Evolutionary conservation across 2,329 filamentous ascomycete genomes (phyloP).

Genomic region (Calonectria naviculata): DNA sequence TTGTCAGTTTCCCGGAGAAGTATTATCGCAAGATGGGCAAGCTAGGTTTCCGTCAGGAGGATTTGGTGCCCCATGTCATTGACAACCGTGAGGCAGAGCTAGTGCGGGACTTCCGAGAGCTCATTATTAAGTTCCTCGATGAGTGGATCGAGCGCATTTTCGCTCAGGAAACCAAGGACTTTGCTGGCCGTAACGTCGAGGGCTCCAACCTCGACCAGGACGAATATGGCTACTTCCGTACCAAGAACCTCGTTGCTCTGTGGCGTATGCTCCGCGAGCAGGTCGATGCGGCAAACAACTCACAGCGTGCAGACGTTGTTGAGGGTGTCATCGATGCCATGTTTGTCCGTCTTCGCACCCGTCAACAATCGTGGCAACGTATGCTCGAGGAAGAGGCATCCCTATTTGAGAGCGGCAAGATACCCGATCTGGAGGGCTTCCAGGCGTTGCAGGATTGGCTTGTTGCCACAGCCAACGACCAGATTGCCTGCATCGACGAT

Average conservation of each 20-base stretch:
- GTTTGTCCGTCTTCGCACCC: constrained; percentile 85
- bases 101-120: constrained; percentile 90
- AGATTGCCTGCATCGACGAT: constrained; percentile 98
- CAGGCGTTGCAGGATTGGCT: constrained; percentile 95
- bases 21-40: constrained; percentile 98
- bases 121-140: constrained; percentile 95
- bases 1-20: constrained; percentile 94
- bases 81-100: constrained; percentile 92
- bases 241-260: constrained; percentile 90
- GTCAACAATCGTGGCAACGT: constrained; percentile 87
- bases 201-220: constrained; percentile 83
- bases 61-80: constrained; percentile 87
- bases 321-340: constrained; percentile 97
- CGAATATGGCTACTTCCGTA: constrained; percentile 91
- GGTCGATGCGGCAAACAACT: constrained; percentile 84
- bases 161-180: constrained; percentile 82
- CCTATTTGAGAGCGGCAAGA: constrained; percentile 72
- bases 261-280: constrained; percentile 99
- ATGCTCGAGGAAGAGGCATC: constrained; percentile 88
- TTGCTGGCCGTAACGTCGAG: constrained; percentile 80
- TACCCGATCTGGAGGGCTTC: constrained; percentile 71
- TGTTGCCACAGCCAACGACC: constrained; percentile 95
- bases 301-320: constrained; percentile 87
- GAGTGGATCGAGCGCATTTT: constrained; percentile 98
- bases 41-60: constrained; percentile 80